These are phyloP conservation scores for Penicillium bialowiezense DNA, from an alignment of 495 filamentous ascomycete genomes.

Conservation along the genomic window DNA sequence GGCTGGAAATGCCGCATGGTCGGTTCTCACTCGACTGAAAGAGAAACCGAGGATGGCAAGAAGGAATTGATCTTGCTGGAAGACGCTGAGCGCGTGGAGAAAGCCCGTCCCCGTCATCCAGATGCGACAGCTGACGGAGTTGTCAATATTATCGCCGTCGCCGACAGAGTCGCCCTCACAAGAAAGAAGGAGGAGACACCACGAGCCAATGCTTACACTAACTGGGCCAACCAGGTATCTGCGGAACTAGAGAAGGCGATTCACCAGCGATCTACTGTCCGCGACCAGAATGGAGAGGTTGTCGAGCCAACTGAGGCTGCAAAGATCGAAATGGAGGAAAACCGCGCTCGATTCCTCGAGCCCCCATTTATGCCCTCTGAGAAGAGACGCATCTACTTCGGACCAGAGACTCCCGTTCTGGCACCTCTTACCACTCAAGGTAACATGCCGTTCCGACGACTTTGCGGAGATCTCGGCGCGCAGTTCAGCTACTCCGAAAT, in stretches of 20 bases:
- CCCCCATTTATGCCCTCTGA: constrained; percentile 87
- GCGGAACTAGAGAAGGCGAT: constrained; percentile 51
- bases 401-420: constrained; percentile 84
- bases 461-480: constrained; percentile 87
- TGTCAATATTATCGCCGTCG: constrained; percentile 66
- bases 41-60: constrained; percentile 68
- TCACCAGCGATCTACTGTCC: constrained; percentile 24
- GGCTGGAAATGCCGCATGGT: constrained; percentile 95
- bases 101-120: constrained; percentile 29
- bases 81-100: constrained; percentile 47
- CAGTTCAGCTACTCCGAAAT: constrained; percentile 97
- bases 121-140: constrained; percentile 57
- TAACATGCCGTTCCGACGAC: constrained; percentile 91
- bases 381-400: constrained; percentile 90
- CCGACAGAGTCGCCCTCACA: constrained; percentile 65
- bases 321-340: constrained; percentile 55
- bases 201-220: constrained; percentile 70
- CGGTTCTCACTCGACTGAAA: constrained; percentile 73
- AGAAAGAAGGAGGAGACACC: constrained; percentile 63
- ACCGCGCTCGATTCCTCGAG: constrained; percentile 74
- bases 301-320: constrained; percentile 10
- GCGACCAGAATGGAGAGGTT: constrained; percentile 1
- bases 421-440: constrained; percentile 92
- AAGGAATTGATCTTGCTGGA: constrained; percentile 75
- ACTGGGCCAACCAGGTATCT: constrained; percentile 66